Evolutionary conservation across 257 asterid genomes (phyloP), one percentile per base, ranked within the genome.

Genomic region (Przewalskia tangutica): DNA sequence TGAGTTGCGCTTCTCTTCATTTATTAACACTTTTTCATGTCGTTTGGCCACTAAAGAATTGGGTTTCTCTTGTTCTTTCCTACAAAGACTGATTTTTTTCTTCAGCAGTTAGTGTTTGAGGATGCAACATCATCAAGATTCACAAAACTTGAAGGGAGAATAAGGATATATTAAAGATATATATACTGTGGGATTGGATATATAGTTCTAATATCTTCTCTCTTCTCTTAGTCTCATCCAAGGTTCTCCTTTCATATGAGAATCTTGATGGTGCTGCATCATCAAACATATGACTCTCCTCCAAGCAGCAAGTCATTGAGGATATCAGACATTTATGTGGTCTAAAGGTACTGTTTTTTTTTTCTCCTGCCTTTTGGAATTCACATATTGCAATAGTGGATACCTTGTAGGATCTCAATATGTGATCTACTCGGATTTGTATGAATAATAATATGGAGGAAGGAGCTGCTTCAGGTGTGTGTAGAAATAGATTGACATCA

Each of bases 241-340:
- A 7, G 54, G 13, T 48, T 51, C 56, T 53, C 58, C 7, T 53
- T 4, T 53, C n/a, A 4, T 53, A 53, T 70, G 78, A 56, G 78
- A 70, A 70, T 70, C 78, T 70, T 70, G 78, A 70, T 70, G 78
- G 44, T 70, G 78, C 78, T 70, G 78, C 78, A 70, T 70, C 78
- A 70, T 70, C 78, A 2, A 70, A 44, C 78, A 70, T 44, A 44
- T 70, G 78, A 44, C 58, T 67, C 53, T 44, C 36, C 6, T 18
- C 40, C 11, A 44, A 44, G 34, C 38, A 44, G 17, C 34, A 70
- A 70, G 38, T 40, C 54, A 68, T 68, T 34, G 34, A 4, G 54
- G 13, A 48, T 3, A 48, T 8, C 13, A 48, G 14, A 48, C 32
- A 38, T 4, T 6, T 38, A 2, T 38, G 9, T 66, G 50, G n/a